Base-by-base conservation (phyloP, 176 grass and related monocot genomes). In the Oryza australiensis region DNA sequence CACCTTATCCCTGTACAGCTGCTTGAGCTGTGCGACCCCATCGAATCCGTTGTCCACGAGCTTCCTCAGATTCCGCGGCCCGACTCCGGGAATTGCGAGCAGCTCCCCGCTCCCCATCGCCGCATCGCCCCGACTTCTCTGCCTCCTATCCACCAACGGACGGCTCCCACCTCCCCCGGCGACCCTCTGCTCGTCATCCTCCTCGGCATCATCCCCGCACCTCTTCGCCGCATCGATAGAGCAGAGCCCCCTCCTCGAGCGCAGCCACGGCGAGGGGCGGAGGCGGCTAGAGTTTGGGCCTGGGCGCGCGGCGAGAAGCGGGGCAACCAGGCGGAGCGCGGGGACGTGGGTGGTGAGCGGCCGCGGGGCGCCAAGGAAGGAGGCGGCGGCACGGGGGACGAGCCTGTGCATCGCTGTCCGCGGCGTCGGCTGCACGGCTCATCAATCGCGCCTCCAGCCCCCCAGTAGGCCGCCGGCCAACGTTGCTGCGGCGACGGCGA, bases 1-100 rank as follows among this genome's bases (percentile, higher is more conserved):
- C 66, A 26, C 94, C 94, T 97, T 92, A 78, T 97, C 89, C 65
- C 76, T 87, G 29, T 97, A 94, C n/a, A 94, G 89, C 70, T 97
- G 87, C 87, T 97, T 97, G 80, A 97, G 94, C 78, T 90, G 89
- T 1, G 89, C 83, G 0, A 97, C 85, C 45, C 80, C 89, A 33
- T 94, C 85, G 74, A 94, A 94, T 22, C 94, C 94, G 77, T 94
- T 97, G 80, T 97, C 92, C 46, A 90, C 91, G 73, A 94, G 86
- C 82, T 97, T 97, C 80, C 84, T 88, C 76, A 92, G 84, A 74
- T 97, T 97, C 42, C 92, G 88, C 29, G 83, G 94, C 29, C 94
- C 94, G 55, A 97, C 88, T 14, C 92, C 89, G 1, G 92, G 89
- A 51, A 97, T 97, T 26, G 85, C 72, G 10, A 97, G 84, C 42